A percentile compares a stretch with the other conserved stretches of the same genome.
Conservation (phyloP, 306 rosid species). For the Vachellia pachyceras region DNA sequence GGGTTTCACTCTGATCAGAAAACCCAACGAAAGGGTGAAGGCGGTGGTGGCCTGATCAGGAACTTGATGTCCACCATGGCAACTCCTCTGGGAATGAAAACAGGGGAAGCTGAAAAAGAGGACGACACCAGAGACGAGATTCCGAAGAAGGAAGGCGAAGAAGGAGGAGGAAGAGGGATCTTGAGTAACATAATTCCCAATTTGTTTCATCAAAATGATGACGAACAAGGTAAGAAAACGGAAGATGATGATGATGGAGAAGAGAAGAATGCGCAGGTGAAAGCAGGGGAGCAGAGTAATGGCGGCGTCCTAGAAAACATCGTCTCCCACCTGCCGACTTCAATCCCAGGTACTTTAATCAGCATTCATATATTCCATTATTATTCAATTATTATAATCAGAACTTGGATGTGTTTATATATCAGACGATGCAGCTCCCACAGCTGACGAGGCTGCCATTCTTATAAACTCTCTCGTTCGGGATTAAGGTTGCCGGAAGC, state of each 20-base stretch:
- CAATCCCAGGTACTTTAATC: slow-evolving; percentile 35
- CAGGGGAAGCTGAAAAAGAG: slow-evolving; percentile 15
- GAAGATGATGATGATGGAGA: slow-evolving; percentile 22
- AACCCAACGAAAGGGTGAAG: background rate
- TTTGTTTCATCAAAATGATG: slow-evolving; percentile 37
- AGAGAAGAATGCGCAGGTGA: slow-evolving; percentile 1
- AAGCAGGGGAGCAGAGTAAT: slow-evolving; percentile 34
- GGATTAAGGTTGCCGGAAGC: slow-evolving; percentile 21
- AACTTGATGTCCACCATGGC: slow-evolving; percentile 39
- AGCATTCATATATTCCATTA: too few species aligned
- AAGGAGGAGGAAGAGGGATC: slow-evolving; percentile 31
- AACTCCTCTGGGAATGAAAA: slow-evolving; percentile 34
- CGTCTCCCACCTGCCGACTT: slow-evolving; percentile 41
- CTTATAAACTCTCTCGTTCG: slow-evolving; percentile 55
- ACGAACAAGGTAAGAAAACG: slow-evolving; percentile 18
- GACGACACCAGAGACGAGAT: slow-evolving; percentile 1
- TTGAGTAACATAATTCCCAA: slow-evolving; percentile 43
- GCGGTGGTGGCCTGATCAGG: slow-evolving; percentile 40
- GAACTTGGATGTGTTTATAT: background rate
- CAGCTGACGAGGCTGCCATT: slow-evolving; percentile 53
- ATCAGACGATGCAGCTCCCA: slow-evolving; percentile 48
- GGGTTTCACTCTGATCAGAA: slow-evolving; percentile 8
- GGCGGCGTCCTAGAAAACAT: slow-evolving; percentile 42
- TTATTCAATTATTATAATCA: background rate
- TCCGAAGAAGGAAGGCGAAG: background rate